Base-by-base conservation (phyloP, 176 grass and related monocot species). In the Bothriochloa decipiens region DNA sequence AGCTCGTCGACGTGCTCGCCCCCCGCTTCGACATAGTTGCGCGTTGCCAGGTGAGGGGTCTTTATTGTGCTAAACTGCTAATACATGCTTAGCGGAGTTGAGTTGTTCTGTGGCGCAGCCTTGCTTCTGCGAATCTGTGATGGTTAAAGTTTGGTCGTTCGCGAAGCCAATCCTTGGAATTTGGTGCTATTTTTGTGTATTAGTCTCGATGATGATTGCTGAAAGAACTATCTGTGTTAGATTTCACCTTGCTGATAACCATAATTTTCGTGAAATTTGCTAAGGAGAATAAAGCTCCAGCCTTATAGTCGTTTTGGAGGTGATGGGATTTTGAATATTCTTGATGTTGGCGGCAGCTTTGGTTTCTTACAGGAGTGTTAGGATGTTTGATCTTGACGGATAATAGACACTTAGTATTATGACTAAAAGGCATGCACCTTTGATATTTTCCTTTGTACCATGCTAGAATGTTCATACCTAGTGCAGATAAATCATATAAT, bases 1-100 rank as follows among this genome's bases (percentile, higher is more conserved):
- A 96, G 82, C 91, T 91, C 69, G 91, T 93, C 41, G 94, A 96
- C 78, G 79, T 93, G 50, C 94, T 96, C 49, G 94, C 91, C 25
- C 82, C 83, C 20, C 81, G 79, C 8, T 92, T 96, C 57, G 91
- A 96, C 78, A 87, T 93, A 84, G 94, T 96, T 47, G 91, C 91
- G 23, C 84, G 91, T 41, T 96, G 88, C 82, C 90, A 95, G 93
- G 93, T 92, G 68, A 88, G 61, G 20, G 0, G 25, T 10, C 40
- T 40, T 32, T 11, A 10, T 36, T 25, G 43, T 45, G n/a, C 43
- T 65, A 53, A 85, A 77, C 67, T 45, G n/a, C 43, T 65, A 53
- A 85, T 82, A 67, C 74, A 63, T 61, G 80, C 39, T 11, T 77
- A 13, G 32, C n/a, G 29, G 3, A 11, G 27, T 74, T 55, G 4